phyloP scores from a whole-genome alignment of 768 basidiomycete species.

The Cyathus striatus region DNA sequence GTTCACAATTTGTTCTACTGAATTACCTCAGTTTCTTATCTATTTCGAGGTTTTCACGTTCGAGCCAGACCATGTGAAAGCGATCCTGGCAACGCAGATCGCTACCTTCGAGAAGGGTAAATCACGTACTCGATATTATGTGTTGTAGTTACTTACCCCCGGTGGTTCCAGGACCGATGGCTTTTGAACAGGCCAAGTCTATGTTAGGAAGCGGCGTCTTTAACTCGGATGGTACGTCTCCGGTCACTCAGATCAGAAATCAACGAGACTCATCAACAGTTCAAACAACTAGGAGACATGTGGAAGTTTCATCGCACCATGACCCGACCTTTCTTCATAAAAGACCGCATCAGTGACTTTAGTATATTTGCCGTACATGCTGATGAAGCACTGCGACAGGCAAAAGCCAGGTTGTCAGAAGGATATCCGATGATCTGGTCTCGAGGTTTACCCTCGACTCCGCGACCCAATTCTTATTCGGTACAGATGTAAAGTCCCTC shows the following conservation, averaged over 20 bases:
- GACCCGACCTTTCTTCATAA: constrained; percentile 65
- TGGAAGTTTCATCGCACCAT: constrained; percentile 71
- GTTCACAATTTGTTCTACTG: neutral
- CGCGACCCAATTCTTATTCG: constrained; percentile 59
- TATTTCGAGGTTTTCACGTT: constrained; percentile 19
- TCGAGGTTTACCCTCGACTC: constrained; percentile 58
- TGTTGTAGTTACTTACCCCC: constrained; percentile 2
- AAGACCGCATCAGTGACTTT: constrained; percentile 55
- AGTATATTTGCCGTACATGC: constrained; percentile 56
- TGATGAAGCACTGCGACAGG: constrained; percentile 35
- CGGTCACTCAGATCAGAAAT: no score
- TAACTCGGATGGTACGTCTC: constrained; percentile 45
- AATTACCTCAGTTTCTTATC: neutral
- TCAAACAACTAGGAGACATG: constrained; percentile 54
- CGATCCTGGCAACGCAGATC: constrained; percentile 41
- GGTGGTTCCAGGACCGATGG: constrained; percentile 17
- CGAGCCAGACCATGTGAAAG: constrained; percentile 38
- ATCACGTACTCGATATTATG: neutral
- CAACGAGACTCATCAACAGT: no score
- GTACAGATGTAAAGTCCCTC: constrained; percentile 44
- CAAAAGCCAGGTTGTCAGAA: constrained; percentile 35
- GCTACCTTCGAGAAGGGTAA: constrained; percentile 37
- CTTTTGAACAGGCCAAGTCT: constrained; percentile 19
- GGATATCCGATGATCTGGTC: constrained; percentile 46
- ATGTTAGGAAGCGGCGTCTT: constrained; percentile 55